Percentiles rank a stretch among this genome's conserved stretches.
These are phyloP conservation scores for Capsicum pubescens DNA, from an alignment of 257 asterid species.

Conservation along the genomic window DNA sequence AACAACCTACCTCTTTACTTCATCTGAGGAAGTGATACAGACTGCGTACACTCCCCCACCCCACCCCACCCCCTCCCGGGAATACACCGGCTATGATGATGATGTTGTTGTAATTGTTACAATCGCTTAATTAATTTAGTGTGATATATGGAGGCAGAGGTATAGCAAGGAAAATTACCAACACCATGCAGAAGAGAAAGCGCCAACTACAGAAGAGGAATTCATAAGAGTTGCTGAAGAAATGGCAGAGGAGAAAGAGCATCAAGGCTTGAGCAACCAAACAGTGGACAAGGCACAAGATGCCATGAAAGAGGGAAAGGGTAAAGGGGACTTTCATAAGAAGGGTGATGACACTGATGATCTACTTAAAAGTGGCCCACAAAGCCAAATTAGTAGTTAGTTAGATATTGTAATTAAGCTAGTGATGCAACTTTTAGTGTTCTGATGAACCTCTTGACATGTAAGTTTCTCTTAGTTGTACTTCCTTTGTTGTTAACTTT, in stretches of 20 bases:
- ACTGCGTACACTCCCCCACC: no score
- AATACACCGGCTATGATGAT: no score
- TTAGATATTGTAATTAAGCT: neutral
- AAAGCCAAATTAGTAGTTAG: slow-evolving; percentile 6
- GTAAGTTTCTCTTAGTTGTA: neutral
- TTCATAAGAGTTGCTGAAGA: slow-evolving; percentile 39
- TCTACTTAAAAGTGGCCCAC: neutral
- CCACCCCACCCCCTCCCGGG: no score
- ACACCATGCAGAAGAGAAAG: slow-evolving; percentile 30
- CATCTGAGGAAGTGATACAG: no score
- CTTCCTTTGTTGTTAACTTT: neutral
- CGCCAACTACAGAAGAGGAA: slow-evolving; percentile 39
- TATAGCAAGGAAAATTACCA: slow-evolving; percentile 16
- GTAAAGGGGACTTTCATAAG: neutral
- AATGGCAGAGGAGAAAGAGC: slow-evolving; percentile 22
- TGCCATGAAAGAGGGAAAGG: slow-evolving; percentile 8
- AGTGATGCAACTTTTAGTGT: neutral
- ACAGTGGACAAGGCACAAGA: slow-evolving; percentile 29
- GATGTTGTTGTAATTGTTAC: no score
- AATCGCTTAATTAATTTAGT: neutral
- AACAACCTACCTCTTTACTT: no score
- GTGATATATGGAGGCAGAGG: neutral
- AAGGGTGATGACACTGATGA: slow-evolving; percentile 12
- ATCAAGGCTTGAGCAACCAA: slow-evolving; percentile 27
- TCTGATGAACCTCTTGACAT: neutral